Percentiles rank a stretch among this genome's conserved stretches.
Conservation (phyloP, 805 yeast genomes). For the Hanseniaspora meyeri region DNA sequence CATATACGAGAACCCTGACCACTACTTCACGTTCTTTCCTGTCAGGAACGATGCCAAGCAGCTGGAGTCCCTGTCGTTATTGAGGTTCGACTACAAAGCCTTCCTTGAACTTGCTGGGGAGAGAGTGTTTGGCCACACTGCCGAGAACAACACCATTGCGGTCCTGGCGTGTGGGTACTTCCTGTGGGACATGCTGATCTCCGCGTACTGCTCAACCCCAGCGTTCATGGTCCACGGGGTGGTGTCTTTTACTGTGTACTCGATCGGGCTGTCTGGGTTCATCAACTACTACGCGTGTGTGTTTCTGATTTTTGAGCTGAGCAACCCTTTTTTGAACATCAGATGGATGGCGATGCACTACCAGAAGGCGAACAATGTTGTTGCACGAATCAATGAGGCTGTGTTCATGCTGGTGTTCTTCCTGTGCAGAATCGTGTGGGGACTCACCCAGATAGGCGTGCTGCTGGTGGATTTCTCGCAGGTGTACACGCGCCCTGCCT, state of each 20-base stretch:
- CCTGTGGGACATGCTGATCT: conserved; percentile 67
- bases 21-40: conserved; percentile 15
- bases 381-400: conserved; percentile 42
- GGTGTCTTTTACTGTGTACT: conserved; percentile 62
- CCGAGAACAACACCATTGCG: conserved; percentile 23
- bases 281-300: conserved; percentile 66
- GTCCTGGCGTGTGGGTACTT: conserved; percentile 60
- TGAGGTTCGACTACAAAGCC: neutral
- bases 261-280: conserved; percentile 54
- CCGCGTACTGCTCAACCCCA: conserved; percentile 48
- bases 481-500: conserved; percentile 33
- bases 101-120: neutral
- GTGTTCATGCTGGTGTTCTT: conserved; percentile 54
- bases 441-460: conserved; percentile 51
- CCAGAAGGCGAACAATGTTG: conserved; percentile 31
- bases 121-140: conserved; percentile 21
- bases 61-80: neutral
- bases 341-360: conserved; percentile 60
- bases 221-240: conserved; percentile 58
- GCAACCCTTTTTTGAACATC: conserved; percentile 79
- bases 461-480: conserved; percentile 38
- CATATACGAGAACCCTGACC: conserved; percentile 15
- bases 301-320: conserved; percentile 68
- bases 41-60: neutral
- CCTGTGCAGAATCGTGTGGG: conserved; percentile 65